Evolutionary conservation across 2,329 filamentous ascomycete species (phyloP).

Genomic region (Cladosporium sp.): DNA sequence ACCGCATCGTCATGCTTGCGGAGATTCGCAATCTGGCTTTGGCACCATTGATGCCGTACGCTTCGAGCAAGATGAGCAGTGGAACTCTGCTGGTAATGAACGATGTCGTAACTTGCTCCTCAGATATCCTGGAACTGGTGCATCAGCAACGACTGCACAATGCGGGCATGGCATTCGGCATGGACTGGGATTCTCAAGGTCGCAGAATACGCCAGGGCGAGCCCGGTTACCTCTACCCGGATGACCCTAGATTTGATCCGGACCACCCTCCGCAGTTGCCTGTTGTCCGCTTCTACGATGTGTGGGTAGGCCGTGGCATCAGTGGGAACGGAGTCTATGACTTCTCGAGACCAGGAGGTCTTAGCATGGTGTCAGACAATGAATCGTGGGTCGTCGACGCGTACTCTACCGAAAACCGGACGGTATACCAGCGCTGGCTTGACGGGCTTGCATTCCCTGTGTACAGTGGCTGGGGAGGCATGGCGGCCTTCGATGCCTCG

Average conservation of each 20-base stretch:
- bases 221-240: neutral
- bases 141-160: slow-evolving; percentile 13
- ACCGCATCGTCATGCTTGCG: slow-evolving; percentile 18
- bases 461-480: slow-evolving; percentile 20
- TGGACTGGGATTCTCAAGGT: slow-evolving; percentile 10
- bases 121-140: slow-evolving; percentile 18
- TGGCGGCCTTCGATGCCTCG: slow-evolving; percentile 13
- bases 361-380: neutral
- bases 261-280: neutral
- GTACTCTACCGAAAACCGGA: slow-evolving; percentile 6
- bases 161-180: slow-evolving; percentile 18
- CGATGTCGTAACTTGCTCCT: slow-evolving; percentile 18
- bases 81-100: slow-evolving; percentile 18
- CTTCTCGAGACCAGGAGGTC: neutral
- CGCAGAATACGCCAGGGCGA: slow-evolving; percentile 10
- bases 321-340: slow-evolving; percentile 16
- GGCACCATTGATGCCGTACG: slow-evolving; percentile 15
- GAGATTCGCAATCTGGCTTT: slow-evolving; percentile 19
- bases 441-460: slow-evolving; percentile 12
- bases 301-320: slow-evolving; percentile 17
- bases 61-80: neutral
- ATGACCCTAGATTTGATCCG: neutral
- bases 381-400: slow-evolving; percentile 12
- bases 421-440: slow-evolving; percentile 12
- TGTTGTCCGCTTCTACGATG: slow-evolving; percentile 10